Conservation (phyloP, 139 green algal genomes). For the Tetraselmis striata region DNA sequence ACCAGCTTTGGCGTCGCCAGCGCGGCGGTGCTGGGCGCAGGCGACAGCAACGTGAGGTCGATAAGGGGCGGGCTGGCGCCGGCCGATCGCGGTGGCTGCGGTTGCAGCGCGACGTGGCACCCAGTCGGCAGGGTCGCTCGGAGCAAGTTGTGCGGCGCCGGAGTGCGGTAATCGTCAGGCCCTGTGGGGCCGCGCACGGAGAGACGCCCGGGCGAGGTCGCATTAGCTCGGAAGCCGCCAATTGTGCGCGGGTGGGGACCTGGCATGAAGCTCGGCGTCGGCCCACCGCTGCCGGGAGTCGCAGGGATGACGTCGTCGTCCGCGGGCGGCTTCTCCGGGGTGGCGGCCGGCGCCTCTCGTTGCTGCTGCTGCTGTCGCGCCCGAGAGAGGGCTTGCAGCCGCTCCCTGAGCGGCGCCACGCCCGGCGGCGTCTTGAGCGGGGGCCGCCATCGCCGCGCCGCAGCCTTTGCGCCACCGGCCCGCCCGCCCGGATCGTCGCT, state of each 20-base stretch:
- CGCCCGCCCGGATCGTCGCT: not conserved
- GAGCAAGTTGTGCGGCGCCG: not conserved
- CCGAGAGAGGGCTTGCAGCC: not conserved
- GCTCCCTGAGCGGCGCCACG: not conserved
- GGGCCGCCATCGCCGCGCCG: not conserved
- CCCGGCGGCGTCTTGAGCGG: not conserved
- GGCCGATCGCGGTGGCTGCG: not conserved
- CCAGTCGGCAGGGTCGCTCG: too few species aligned
- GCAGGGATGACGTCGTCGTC: too few species aligned
- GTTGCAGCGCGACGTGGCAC: too few species aligned
- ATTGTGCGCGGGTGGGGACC: too few species aligned
- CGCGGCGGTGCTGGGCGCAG: not conserved
- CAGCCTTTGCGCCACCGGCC: not conserved
- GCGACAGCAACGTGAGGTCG: not conserved
- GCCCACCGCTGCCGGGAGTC: too few species aligned
- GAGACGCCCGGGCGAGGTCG: too few species aligned
- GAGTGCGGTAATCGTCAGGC: not conserved
- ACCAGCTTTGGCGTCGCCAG: not conserved
- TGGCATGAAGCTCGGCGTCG: too few species aligned
- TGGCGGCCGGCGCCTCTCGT: too few species aligned
- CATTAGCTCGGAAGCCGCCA: too few species aligned
- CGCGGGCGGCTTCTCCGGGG: too few species aligned
- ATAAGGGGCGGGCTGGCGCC: not conserved
- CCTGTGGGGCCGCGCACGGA: too few species aligned
- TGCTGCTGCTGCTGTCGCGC: not conserved